phyloP scores from a whole-genome alignment of 768 basidiomycete species.

The Symmetrospora coprosmae region DNA sequence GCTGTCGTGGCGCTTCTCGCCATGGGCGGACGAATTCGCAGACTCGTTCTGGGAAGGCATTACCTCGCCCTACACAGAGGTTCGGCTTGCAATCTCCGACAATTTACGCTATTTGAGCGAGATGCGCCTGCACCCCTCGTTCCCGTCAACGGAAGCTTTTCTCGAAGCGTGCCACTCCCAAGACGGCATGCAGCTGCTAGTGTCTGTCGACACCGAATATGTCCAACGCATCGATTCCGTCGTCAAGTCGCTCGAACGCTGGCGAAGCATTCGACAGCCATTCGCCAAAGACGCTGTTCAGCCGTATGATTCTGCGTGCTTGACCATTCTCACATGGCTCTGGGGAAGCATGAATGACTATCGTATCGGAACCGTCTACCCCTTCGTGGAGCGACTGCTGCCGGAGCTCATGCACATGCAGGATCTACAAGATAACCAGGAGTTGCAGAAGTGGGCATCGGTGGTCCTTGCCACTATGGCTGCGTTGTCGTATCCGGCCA shows the following conservation, averaged over 20 bases:
- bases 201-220: conserved; percentile 29
- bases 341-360: conserved; percentile 28
- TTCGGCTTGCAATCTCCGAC: conserved; percentile 29
- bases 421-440: conserved; percentile 42
- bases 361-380: conserved; percentile 27
- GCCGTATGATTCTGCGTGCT: conserved; percentile 31
- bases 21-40: conserved; percentile 60
- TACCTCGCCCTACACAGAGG: conserved; percentile 40
- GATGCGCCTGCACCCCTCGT: conserved; percentile 31
- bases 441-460: conserved; percentile 52
- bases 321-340: conserved; percentile 33
- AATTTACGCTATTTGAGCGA: conserved; percentile 30
- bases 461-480: conserved; percentile 68
- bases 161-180: conserved; percentile 23
- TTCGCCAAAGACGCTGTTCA: conserved; percentile 28
- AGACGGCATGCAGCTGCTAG: conserved; percentile 20
- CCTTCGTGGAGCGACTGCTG: conserved; percentile 31
- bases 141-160: conserved; percentile 28
- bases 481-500: conserved; percentile 60
- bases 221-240: conserved; percentile 26
- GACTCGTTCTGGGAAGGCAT: conserved; percentile 58
- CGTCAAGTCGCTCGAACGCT: conserved; percentile 18
- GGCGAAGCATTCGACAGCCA: conserved; percentile 29
- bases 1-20: conserved; percentile 61
- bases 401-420: conserved; percentile 37